Evolutionary conservation across 176 grass and related monocot genomes (phyloP).

Genomic region (Rhipidocladum racemiflorum): DNA sequence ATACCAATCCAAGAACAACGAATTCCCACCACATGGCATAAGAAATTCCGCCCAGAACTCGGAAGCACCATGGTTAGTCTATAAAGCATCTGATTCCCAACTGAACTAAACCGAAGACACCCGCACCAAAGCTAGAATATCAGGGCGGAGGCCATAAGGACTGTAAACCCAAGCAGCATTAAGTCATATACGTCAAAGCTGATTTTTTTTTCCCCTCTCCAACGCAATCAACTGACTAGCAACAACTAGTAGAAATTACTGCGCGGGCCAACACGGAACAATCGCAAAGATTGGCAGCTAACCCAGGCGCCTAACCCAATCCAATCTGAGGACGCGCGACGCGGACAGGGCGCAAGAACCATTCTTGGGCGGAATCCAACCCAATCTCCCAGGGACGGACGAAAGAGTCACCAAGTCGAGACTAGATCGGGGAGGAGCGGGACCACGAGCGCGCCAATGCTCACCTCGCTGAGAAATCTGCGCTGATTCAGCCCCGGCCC

Average conservation of each 20-base stretch:
- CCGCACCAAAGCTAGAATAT: not conserved
- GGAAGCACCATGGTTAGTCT: not conserved
- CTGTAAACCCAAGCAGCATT: not conserved
- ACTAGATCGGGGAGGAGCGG: slow-evolving; percentile 18
- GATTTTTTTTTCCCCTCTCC: too few species aligned
- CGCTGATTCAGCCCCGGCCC: too few species aligned
- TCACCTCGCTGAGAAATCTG: not conserved
- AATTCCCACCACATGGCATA: not conserved
- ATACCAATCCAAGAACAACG: not conserved
- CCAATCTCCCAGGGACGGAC: not conserved
- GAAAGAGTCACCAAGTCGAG: not conserved
- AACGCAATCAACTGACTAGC: not conserved
- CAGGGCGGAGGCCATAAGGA: not conserved
- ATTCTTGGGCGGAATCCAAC: not conserved
- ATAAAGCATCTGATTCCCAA: not conserved
- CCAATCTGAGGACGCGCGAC: too few species aligned
- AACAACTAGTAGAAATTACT: not conserved
- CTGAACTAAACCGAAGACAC: not conserved
- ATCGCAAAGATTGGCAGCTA: not conserved
- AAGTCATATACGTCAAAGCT: not conserved
- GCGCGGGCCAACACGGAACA: not conserved
- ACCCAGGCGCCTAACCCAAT: not conserved
- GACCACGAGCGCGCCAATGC: slow-evolving; percentile 28
- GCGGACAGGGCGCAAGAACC: too few species aligned
- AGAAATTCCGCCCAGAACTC: not conserved